These are phyloP conservation scores for Chrysanthemum makinoi DNA, from an alignment of 129 eudicot species.

Conservation along the genomic window DNA sequence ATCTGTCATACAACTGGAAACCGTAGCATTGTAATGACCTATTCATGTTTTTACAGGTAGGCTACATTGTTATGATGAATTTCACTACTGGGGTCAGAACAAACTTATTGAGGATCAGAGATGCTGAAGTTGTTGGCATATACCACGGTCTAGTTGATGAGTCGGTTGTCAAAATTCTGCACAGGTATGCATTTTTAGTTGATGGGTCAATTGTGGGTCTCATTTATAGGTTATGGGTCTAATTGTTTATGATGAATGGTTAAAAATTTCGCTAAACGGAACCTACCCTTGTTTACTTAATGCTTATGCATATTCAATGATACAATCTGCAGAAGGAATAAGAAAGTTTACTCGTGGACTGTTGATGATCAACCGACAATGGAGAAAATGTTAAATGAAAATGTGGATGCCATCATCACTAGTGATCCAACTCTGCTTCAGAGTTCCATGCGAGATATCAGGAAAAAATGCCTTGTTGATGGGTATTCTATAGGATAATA, in stretches of 20 bases:
- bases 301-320: background rate
- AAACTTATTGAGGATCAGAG: slow-evolving; percentile 66
- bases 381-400: slow-evolving; percentile 63
- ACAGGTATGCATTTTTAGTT: slow-evolving; percentile 46
- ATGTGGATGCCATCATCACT: slow-evolving; percentile 79
- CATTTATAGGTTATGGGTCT: background rate
- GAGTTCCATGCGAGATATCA: slow-evolving; percentile 62
- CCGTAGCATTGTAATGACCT: background rate
- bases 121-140: slow-evolving; percentile 81
- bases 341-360: slow-evolving; percentile 92
- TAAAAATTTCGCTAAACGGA: background rate
- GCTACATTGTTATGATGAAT: slow-evolving; percentile 88
- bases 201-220: background rate
- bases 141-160: slow-evolving; percentile 82
- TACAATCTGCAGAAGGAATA: slow-evolving; percentile 57
- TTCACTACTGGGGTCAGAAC: slow-evolving; percentile 65
- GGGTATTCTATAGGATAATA: slow-evolving; percentile 60
- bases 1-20: background rate
- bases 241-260: background rate
- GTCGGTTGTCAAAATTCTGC: slow-evolving; percentile 60
- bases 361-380: slow-evolving; percentile 73
- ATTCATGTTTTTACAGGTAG: slow-evolving; percentile 54
- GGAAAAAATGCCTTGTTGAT: slow-evolving; percentile 64
- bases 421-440: slow-evolving; percentile 74
- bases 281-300: background rate